These are phyloP conservation scores for Madurella mycetomatis DNA, from an alignment of 2,329 filamentous ascomycete species.

Conservation along the genomic window DNA sequence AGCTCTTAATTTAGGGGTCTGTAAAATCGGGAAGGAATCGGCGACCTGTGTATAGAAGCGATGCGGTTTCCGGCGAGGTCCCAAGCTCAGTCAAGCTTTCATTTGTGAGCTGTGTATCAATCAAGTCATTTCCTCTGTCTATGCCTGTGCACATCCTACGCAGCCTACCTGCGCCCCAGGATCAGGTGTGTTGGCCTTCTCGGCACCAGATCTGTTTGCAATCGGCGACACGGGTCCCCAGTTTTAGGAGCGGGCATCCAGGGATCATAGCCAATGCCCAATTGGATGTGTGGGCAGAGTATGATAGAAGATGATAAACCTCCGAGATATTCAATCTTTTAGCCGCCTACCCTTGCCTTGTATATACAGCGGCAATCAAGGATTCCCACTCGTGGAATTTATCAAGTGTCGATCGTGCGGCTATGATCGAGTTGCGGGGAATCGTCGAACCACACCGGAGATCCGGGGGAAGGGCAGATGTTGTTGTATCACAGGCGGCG, in stretches of 20 bases:
- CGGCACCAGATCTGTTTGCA: slow-evolving; percentile 3
- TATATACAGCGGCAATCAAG: slow-evolving; percentile 1
- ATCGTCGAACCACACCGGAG: background rate
- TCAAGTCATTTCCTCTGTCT: slow-evolving; percentile 46
- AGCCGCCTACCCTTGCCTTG: slow-evolving; percentile 4
- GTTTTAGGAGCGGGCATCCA: background rate
- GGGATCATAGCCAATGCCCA: background rate
- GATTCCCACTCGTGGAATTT: background rate
- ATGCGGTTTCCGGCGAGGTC: slow-evolving; percentile 46
- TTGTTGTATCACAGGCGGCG: background rate
- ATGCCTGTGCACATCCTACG: slow-evolving; percentile 21
- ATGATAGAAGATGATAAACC: background rate
- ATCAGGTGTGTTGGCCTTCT: background rate
- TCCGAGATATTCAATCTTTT: slow-evolving; percentile 3
- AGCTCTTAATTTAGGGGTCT: slow-evolving; percentile 36
- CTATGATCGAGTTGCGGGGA: background rate
- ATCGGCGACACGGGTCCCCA: background rate
- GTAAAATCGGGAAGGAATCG: slow-evolving; percentile 32
- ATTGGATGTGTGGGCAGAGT: slow-evolving; percentile 4
- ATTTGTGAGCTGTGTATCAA: slow-evolving; percentile 61
- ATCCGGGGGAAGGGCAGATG: too few species aligned
- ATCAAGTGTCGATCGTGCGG: slow-evolving; percentile 3
- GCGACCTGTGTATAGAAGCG: slow-evolving; percentile 56
- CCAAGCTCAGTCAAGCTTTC: slow-evolving; percentile 53
- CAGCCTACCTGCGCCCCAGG: too few species aligned